Conservation (phyloP, 2,329 filamentous ascomycete genomes). For the Domatiomyces globalis region DNA sequence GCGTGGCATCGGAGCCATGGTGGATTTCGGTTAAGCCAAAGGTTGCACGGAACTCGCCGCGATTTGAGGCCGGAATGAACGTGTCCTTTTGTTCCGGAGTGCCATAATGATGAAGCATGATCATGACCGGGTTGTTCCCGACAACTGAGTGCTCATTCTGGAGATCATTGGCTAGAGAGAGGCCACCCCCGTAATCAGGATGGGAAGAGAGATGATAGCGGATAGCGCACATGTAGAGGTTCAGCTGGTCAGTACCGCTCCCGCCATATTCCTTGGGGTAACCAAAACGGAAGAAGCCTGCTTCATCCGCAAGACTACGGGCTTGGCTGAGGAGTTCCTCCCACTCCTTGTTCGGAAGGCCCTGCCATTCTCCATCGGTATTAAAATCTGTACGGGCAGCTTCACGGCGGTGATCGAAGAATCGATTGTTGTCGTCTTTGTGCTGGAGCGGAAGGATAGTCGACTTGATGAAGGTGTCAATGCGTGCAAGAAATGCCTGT, state of each 20-base stretch:
- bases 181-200: conserved; percentile 30
- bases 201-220: conserved; percentile 46
- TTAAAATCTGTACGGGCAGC: conserved; percentile 49
- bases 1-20: conserved; percentile 50
- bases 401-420: conserved; percentile 53
- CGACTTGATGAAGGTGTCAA: conserved; percentile 44
- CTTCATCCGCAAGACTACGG: conserved; percentile 39
- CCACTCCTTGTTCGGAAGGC: conserved; percentile 46
- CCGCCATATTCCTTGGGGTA: conserved; percentile 44
- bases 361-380: conserved; percentile 25
- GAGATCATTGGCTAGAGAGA: conserved; percentile 49
- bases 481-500: conserved; percentile 32
- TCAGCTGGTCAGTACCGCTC: conserved; percentile 34
- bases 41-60: conserved; percentile 41
- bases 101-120: conserved; percentile 50
- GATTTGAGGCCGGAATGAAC: conserved; percentile 39
- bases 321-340: conserved; percentile 40
- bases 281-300: conserved; percentile 47
- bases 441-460: conserved; percentile 43
- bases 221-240: conserved; percentile 51
- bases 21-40: conserved; percentile 50
- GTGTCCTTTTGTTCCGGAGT: conserved; percentile 39
- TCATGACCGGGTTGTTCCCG: conserved; percentile 48
- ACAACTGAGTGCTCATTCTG: conserved; percentile 51
- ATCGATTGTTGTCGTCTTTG: conserved; percentile 45